Percentiles rank a stretch among this genome's conserved stretches.
Evolutionary conservation across 2,329 filamentous ascomycete genomes (phyloP).

Genomic region (Grosmannia clavigera): DNA sequence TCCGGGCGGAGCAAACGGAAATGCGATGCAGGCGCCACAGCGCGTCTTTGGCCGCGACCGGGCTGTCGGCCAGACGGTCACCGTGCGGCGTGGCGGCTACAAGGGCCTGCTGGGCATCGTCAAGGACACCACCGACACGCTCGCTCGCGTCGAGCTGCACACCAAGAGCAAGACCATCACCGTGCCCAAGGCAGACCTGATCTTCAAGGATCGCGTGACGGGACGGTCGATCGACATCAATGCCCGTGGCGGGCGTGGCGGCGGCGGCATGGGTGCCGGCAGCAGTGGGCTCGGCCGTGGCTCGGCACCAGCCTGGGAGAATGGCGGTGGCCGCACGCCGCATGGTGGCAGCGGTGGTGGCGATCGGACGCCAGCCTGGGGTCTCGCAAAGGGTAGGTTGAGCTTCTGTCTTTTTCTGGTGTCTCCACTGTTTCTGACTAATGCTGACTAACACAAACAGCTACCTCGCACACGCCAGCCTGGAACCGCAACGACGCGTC

Average conservation of each 20-base stretch:
- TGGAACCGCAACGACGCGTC: slow-evolving; percentile 43
- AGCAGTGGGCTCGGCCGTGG: slow-evolving; percentile 18
- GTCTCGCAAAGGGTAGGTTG: slow-evolving; percentile 48
- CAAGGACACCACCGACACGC: slow-evolving; percentile 79
- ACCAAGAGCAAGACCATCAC: slow-evolving; percentile 88
- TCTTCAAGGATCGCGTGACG: slow-evolving; percentile 72
- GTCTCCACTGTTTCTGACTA: too few species aligned
- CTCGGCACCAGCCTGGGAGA: slow-evolving; percentile 41
- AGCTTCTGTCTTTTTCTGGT: too few species aligned
- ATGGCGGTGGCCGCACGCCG: slow-evolving; percentile 19
- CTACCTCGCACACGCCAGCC: slow-evolving; percentile 47
- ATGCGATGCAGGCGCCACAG: slow-evolving; percentile 52
- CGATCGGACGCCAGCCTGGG: slow-evolving; percentile 69
- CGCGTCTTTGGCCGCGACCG: slow-evolving; percentile 70
- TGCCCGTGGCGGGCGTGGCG: slow-evolving; percentile 29
- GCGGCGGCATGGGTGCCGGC: slow-evolving; percentile 21
- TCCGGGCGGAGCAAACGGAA: slow-evolving; percentile 37
- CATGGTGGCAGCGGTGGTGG: slow-evolving; percentile 17
- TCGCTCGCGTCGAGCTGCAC: slow-evolving; percentile 83
- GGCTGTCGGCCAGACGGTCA: slow-evolving; percentile 82
- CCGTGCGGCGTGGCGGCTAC: slow-evolving; percentile 73
- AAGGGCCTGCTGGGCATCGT: slow-evolving; percentile 93
- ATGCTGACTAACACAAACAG: slow-evolving; percentile 20
- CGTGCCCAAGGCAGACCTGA: slow-evolving; percentile 68
- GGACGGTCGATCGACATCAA: slow-evolving; percentile 67